Evolutionary conservation across 2,329 filamentous ascomycete species (phyloP).

Genomic region (Diaporthe capsici): DNA sequence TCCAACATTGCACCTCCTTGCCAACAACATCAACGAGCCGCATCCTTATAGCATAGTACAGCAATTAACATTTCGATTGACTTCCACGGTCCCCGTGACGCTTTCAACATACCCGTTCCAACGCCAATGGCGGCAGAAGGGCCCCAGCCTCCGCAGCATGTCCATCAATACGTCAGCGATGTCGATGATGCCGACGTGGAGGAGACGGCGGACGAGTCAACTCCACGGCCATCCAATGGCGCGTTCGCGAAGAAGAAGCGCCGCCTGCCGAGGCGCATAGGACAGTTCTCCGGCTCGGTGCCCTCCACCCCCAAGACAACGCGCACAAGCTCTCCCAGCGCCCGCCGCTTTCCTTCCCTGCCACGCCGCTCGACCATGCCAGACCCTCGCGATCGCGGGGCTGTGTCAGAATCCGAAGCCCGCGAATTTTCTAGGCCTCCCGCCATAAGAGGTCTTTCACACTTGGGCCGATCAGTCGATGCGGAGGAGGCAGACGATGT

Average conservation of each 20-base stretch:
- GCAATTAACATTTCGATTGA: background rate
- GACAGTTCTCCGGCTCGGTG: slow-evolving; percentile 70
- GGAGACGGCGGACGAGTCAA: slow-evolving; percentile 85
- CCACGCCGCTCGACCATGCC: slow-evolving; percentile 77
- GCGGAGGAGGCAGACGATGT: slow-evolving; percentile 64
- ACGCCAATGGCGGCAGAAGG: slow-evolving; percentile 39
- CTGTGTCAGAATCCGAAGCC: slow-evolving; percentile 82
- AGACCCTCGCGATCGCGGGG: slow-evolving; percentile 72
- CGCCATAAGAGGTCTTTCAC: slow-evolving; percentile 37
- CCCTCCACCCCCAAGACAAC: slow-evolving; percentile 73
- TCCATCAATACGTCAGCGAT: slow-evolving; percentile 75
- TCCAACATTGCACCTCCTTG: background rate
- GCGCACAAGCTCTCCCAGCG: slow-evolving; percentile 58
- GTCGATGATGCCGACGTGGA: slow-evolving; percentile 81
- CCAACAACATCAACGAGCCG: slow-evolving; percentile 1
- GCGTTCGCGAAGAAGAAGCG: slow-evolving; percentile 73
- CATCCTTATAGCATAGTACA: background rate
- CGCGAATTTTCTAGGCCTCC: slow-evolving; percentile 61
- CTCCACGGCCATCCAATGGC: slow-evolving; percentile 55
- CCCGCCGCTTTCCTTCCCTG: slow-evolving; percentile 67
- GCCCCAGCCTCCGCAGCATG: slow-evolving; percentile 45
- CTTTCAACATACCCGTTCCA: background rate
- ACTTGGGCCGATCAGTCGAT: slow-evolving; percentile 53
- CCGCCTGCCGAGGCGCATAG: slow-evolving; percentile 69
- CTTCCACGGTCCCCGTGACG: slow-evolving; percentile 46